Base-by-base conservation (phyloP, 2,329 filamentous ascomycete genomes). In the Neocucurbitaria cava region DNA sequence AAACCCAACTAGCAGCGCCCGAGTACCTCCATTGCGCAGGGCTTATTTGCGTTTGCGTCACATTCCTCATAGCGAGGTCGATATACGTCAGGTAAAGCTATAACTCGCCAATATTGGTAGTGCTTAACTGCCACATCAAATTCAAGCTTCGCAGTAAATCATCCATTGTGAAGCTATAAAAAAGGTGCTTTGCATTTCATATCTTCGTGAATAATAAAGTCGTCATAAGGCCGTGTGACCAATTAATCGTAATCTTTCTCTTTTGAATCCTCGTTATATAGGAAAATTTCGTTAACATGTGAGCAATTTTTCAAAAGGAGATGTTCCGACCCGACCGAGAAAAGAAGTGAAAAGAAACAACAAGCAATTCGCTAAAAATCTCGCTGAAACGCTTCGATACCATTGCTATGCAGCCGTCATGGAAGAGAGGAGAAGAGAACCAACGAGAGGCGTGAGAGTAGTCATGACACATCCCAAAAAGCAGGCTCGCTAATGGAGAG, bases 311-410 rank as follows among this genome's bases (percentile, higher is more conserved):
- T n/a, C 46, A 49, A 36, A 36, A 54, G 41, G 26, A 50, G 45
- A 54, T 48, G 41, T 20, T n/a, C 35, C 56, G 43, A 33, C 48
- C 53, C 49, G 42, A 50, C 35, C 36, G 36, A 23, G 21, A 20
- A 52, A 28, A 35, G n/a, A 38, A 36, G 24, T 46, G 24, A 10
- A 23, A 28, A 47, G 23, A 40, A 21, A 10, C 5, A 30, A 17
- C 21, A 17, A n/a, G n/a, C n/a, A n/a, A n/a, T 35, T 35, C 31
- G 31, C 31, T 35, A 13, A 33, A 20, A 17, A n/a, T 28, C 9
- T 69, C 70, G 70, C 68, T 70, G 53, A 66, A 72, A 67, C 69
- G 69, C 70, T 72, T 60, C 55, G 66, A 71, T 68, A 64, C 68
- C 63, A 56, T 73, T 69, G 70, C 70, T 74, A 74, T 74, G 71